These are phyloP conservation scores for Trichoderma sp. DNA, from an alignment of 2,329 filamentous ascomycete genomes.

Conservation along the genomic window DNA sequence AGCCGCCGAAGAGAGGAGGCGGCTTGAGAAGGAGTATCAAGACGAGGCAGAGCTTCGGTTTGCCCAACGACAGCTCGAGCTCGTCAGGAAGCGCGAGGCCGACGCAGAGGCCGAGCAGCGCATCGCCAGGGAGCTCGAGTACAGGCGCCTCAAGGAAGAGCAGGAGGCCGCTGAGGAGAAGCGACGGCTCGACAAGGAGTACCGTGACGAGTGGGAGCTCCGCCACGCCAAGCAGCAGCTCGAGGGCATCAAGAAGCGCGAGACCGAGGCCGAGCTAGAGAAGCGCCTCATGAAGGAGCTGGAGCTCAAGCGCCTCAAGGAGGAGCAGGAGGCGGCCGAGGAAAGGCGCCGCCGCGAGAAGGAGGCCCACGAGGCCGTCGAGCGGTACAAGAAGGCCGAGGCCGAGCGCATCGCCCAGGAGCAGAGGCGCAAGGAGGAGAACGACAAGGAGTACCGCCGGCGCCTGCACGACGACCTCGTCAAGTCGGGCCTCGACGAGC, in stretches of 20 bases:
- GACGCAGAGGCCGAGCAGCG: neutral
- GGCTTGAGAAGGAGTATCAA: neutral
- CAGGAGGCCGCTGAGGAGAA: conserved; percentile 34
- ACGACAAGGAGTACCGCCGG: conserved; percentile 57
- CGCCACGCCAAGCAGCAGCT: conserved; percentile 53
- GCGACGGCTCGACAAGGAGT: conserved; percentile 45
- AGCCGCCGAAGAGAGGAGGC: neutral
- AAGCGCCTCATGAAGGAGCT: conserved; percentile 56
- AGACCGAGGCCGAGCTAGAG: conserved; percentile 52
- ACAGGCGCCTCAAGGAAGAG: conserved; percentile 2
- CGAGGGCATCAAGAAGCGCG: conserved; percentile 49
- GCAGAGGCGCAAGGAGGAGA: conserved; percentile 51
- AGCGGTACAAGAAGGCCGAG: conserved; percentile 53
- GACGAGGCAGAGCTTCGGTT: neutral
- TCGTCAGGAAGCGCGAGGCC: neutral
- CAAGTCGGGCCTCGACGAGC: conserved; percentile 61
- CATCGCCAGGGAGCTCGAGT: conserved; percentile 40
- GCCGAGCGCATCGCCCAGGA: conserved; percentile 52
- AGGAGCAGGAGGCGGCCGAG: conserved; percentile 39
- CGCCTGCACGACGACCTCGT: conserved; percentile 61
- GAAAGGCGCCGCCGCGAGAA: conserved; percentile 35
- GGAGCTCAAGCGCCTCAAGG: conserved; percentile 52
- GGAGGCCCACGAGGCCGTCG: conserved; percentile 42
- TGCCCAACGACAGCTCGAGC: neutral
- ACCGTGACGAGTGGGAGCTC: conserved; percentile 53